A percentile compares a stretch with the other conserved stretches of the same genome.
These are phyloP conservation scores for Acorus gramineus DNA, from an alignment of 106 monocot genomes.

Conservation along the genomic window DNA sequence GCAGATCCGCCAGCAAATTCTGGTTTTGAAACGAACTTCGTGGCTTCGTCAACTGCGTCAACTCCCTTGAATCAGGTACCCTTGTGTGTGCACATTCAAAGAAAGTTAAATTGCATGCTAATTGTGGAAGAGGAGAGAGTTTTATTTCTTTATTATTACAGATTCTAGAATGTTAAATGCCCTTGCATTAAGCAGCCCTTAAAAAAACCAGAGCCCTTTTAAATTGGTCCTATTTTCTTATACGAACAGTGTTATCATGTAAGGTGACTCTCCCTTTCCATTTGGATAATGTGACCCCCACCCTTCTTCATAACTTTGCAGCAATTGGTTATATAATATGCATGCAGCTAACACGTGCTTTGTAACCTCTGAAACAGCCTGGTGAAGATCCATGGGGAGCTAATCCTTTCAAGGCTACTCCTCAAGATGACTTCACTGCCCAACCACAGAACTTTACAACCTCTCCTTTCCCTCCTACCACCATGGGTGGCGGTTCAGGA, in stretches of 20 bases:
- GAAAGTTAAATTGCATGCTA: too few relatives aligned
- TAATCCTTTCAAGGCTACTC: constrained; percentile 58
- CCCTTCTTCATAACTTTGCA: too few relatives aligned
- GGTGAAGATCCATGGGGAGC: constrained; percentile 78
- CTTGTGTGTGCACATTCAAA: not conserved
- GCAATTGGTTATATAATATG: too few relatives aligned
- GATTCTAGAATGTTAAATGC: too few relatives aligned
- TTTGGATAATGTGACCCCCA: too few relatives aligned
- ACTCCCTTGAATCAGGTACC: constrained; percentile 50
- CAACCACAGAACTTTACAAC: constrained; percentile 18
- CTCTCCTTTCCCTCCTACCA: constrained; percentile 12
- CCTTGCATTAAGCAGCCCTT: too few relatives aligned
- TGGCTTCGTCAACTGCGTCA: constrained; percentile 31
- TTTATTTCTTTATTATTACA: too few relatives aligned
- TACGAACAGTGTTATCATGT: too few relatives aligned
- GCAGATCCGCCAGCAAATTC: constrained; percentile 23
- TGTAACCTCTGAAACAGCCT: constrained; percentile 22
- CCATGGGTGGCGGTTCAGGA: constrained; percentile 8
- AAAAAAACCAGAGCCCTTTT: too few relatives aligned
- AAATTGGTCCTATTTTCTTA: too few relatives aligned
- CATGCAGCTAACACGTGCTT: not conserved
- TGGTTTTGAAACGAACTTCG: constrained; percentile 34
- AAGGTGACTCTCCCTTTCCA: too few relatives aligned
- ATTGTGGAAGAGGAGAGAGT: too few relatives aligned
- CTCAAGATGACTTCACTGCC: constrained; percentile 26